phyloP scores from a whole-genome alignment of 805 yeast genomes.

The Huiozyma sinensis region DNA sequence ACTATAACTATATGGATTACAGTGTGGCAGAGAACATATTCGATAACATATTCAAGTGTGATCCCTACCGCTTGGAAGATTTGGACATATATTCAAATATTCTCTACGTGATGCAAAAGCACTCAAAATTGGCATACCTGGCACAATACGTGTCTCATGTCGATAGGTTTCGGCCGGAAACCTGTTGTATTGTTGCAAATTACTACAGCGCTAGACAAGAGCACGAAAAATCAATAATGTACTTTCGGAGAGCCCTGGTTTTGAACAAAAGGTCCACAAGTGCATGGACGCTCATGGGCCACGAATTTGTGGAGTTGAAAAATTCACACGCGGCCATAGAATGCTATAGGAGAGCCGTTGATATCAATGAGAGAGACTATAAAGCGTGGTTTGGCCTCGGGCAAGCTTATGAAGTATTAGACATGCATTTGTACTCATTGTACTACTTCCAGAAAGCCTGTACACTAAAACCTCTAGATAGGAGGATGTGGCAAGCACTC shows the following conservation, averaged over 20 bases:
- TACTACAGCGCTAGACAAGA: constrained; percentile 85
- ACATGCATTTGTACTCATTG: constrained; percentile 85
- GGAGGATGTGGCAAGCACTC: constrained; percentile 93
- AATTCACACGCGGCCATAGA: constrained; percentile 97
- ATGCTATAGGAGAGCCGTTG: constrained; percentile 86
- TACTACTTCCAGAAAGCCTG: constrained; percentile 91
- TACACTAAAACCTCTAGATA: constrained; percentile 75
- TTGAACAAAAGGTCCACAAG: constrained; percentile 69
- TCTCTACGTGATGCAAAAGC: constrained; percentile 85
- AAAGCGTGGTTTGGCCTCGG: constrained; percentile 98
- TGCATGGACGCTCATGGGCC: constrained; percentile 99
- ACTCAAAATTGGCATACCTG: constrained; percentile 68
- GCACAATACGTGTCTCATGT: constrained; percentile 78
- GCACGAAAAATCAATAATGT: constrained; percentile 90
- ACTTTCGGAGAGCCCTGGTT: constrained; percentile 79
- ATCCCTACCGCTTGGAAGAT: constrained; percentile 84
- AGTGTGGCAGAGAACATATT: constrained; percentile 67
- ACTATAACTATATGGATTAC: constrained; percentile 80
- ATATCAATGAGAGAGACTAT: constrained; percentile 77
- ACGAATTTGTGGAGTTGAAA: constrained; percentile 91
- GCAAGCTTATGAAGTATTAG: constrained; percentile 93
- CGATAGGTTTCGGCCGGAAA: constrained; percentile 84
- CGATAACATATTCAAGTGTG: constrained; percentile 59
- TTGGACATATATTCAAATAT: constrained; percentile 91
- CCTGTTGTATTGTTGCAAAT: constrained; percentile 90